phyloP scores from a whole-genome alignment of 2,329 filamentous ascomycete genomes.

The Hymenoscyphus salicellus region DNA sequence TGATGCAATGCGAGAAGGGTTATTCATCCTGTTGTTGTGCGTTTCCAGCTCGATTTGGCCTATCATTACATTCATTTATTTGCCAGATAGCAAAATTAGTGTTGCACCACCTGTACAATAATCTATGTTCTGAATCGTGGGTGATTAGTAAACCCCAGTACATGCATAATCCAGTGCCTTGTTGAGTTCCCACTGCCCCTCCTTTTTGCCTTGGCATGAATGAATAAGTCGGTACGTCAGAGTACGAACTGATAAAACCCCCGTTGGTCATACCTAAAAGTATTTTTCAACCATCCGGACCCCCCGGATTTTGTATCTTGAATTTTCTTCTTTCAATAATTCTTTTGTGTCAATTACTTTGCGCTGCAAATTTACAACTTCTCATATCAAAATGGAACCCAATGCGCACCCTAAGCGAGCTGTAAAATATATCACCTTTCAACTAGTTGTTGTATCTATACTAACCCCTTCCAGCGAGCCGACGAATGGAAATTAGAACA shows the following conservation, averaged over 20 bases:
- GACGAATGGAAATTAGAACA: slow-evolving; percentile 13
- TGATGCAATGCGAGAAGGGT: neutral
- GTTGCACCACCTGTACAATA: neutral
- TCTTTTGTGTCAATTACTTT: neutral
- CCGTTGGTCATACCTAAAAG: neutral
- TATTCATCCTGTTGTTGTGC: neutral
- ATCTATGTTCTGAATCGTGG: neutral
- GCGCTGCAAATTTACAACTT: neutral
- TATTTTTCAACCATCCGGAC: neutral
- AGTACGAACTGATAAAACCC: neutral
- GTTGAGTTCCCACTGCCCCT: neutral
- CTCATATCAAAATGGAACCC: neutral
- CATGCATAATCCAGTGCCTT: neutral
- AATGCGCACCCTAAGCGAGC: neutral
- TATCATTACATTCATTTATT: neutral
- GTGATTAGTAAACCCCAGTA: slow-evolving; percentile 4
- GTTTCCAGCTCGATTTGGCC: neutral
- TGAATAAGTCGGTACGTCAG: neutral
- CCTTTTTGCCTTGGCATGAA: neutral
- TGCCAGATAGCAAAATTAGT: neutral
- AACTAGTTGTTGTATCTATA: neutral
- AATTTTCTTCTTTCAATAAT: neutral
- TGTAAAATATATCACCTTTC: neutral
- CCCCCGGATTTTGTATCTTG: neutral
- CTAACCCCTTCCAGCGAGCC: neutral